phyloP scores from a whole-genome alignment of 257 asterid species.

The Przewalskia tangutica region DNA sequence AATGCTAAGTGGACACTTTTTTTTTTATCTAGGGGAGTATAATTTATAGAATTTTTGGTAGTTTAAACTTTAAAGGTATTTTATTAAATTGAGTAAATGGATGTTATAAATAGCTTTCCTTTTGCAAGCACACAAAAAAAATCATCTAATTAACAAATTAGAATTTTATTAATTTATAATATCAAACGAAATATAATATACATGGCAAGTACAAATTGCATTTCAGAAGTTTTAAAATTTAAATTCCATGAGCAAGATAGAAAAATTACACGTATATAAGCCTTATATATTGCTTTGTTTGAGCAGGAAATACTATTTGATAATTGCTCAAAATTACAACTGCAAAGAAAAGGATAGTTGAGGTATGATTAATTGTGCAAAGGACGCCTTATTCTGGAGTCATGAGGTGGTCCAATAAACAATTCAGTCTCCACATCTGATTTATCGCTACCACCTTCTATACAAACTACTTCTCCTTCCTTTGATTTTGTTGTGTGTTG shows the following conservation, averaged over 20 bases:
- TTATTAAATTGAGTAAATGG: too few relatives aligned
- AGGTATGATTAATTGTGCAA: neutral
- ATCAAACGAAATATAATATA: neutral
- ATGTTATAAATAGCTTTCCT: too few relatives aligned
- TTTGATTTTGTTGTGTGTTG: conserved; percentile 16
- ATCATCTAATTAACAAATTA: too few relatives aligned
- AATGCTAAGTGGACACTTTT: too few relatives aligned
- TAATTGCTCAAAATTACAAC: neutral
- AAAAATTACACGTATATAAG: neutral
- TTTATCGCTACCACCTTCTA: conserved; percentile 51
- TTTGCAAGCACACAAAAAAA: too few relatives aligned
- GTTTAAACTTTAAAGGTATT: too few relatives aligned
- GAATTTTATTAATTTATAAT: neutral
- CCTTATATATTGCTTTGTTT: neutral
- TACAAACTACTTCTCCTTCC: conserved; percentile 16
- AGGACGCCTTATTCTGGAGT: conserved; percentile 36
- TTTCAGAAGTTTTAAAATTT: neutral
- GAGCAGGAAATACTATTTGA: neutral
- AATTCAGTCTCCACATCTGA: conserved; percentile 85
- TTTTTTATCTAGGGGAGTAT: too few relatives aligned
- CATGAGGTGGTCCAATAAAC: conserved; percentile 67
- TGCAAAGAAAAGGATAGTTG: neutral
- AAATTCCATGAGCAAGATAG: neutral
- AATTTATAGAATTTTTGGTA: too few relatives aligned
- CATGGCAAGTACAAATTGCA: neutral